These are phyloP conservation scores for Calonectria naviculata DNA, from an alignment of 2,329 filamentous ascomycete genomes.

Conservation along the genomic window DNA sequence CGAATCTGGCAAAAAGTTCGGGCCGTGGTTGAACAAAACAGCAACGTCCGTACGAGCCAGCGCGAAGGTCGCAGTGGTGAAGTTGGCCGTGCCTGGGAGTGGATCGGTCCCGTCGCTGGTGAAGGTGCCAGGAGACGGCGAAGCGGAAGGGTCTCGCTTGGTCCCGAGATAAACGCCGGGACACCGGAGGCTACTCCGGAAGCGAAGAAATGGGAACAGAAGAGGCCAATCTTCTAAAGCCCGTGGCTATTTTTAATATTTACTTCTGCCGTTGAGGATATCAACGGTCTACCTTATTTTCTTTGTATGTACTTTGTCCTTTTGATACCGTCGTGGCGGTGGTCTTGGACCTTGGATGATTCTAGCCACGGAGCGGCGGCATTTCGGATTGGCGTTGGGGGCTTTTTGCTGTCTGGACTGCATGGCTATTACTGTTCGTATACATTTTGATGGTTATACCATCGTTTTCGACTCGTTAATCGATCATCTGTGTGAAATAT, in stretches of 20 bases:
- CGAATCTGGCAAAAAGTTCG: slow-evolving; percentile 87
- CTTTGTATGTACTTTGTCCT: slow-evolving; percentile 25
- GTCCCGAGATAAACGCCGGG: slow-evolving; percentile 52
- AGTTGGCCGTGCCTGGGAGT: slow-evolving; percentile 75
- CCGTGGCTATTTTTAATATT: slow-evolving; percentile 14
- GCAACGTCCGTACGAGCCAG: slow-evolving; percentile 84
- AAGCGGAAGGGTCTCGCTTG: slow-evolving; percentile 64
- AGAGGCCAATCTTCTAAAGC: slow-evolving; percentile 54
- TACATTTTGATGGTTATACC: slow-evolving; percentile 6
- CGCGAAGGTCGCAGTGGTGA: slow-evolving; percentile 75
- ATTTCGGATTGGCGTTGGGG: slow-evolving; percentile 35
- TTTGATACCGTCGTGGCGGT: slow-evolving; percentile 10
- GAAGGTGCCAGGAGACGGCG: slow-evolving; percentile 58
- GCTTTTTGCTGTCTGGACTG: slow-evolving; percentile 23
- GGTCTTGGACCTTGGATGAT: slow-evolving; percentile 29
- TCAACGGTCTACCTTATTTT: slow-evolving; percentile 22
- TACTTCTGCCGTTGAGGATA: slow-evolving; percentile 11
- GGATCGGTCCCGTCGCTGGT: slow-evolving; percentile 70
- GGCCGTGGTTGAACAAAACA: slow-evolving; percentile 90
- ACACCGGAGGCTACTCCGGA: slow-evolving; percentile 42
- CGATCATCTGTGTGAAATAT: neutral
- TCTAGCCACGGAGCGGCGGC: slow-evolving; percentile 22
- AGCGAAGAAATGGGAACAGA: slow-evolving; percentile 54
- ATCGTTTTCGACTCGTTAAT: slow-evolving; percentile 6
- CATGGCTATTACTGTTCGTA: slow-evolving; percentile 25